Evolutionary conservation across 2,329 filamentous ascomycete species (phyloP).

Genomic region (Sclerotinia subarctica): DNA sequence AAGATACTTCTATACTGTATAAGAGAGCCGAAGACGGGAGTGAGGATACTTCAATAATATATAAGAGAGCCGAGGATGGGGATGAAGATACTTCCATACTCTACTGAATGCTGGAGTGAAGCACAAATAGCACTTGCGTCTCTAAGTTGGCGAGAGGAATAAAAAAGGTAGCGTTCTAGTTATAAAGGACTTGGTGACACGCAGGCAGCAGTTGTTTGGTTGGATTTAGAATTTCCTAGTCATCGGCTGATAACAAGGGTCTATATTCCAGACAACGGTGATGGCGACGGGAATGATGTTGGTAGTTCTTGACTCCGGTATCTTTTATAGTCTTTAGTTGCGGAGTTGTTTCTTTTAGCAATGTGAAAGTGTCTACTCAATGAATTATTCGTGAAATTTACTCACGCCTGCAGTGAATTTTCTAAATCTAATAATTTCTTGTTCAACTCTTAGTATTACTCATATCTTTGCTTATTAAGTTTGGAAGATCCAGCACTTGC

Average conservation of each 20-base stretch:
- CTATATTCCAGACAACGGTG: neutral
- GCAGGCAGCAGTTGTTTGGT: neutral
- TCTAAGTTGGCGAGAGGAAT: neutral
- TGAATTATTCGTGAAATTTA: too few species aligned
- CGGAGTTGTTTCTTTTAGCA: neutral
- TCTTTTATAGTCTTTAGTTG: neutral
- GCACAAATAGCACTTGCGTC: neutral
- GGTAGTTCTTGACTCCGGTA: neutral
- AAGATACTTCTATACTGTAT: neutral
- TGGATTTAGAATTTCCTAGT: too few species aligned
- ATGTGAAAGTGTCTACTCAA: accelerated
- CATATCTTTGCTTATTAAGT: neutral
- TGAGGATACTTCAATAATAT: neutral
- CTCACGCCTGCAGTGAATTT: neutral
- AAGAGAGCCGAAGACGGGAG: neutral
- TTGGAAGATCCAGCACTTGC: neutral
- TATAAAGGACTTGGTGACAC: too few species aligned
- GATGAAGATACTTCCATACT: neutral
- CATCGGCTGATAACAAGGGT: neutral
- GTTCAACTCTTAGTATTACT: neutral
- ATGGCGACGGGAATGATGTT: neutral
- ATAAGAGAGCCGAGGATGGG: neutral
- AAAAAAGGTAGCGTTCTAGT: neutral
- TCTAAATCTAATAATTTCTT: neutral
- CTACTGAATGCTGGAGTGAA: neutral